Evolutionary conservation across 257 asterid species (phyloP).

Genomic region (Apocynum venetum): DNA sequence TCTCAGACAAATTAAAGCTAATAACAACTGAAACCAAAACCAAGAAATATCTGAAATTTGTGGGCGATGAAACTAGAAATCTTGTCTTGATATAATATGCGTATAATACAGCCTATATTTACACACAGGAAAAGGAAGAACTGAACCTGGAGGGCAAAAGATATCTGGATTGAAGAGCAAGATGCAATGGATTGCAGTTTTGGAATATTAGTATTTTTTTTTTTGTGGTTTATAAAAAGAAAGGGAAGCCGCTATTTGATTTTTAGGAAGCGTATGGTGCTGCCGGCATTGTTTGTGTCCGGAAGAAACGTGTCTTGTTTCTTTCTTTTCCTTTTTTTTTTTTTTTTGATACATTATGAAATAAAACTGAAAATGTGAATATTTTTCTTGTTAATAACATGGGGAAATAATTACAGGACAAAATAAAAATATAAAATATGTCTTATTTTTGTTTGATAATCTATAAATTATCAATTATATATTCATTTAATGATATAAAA

Average conservation of each 20-base stretch:
- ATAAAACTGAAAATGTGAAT: too few species aligned
- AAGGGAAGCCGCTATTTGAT: not conserved
- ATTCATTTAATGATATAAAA: too few species aligned
- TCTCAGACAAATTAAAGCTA: conserved; percentile 8
- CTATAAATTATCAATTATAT: too few species aligned
- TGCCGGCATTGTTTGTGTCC: conserved; percentile 17
- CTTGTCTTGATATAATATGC: not conserved
- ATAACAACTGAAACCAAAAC: not conserved
- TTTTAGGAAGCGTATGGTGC: conserved; percentile 8
- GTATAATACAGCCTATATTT: conserved; percentile 2
- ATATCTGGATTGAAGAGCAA: conserved; percentile 17
- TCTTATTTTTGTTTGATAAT: too few species aligned
- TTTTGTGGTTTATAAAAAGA: conserved; percentile 24
- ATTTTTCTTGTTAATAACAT: too few species aligned
- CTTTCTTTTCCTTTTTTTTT: not conserved
- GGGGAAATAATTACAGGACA: not conserved
- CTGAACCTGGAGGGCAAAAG: conserved; percentile 18
- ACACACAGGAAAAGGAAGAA: conserved; percentile 3
- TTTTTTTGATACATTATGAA: too few species aligned
- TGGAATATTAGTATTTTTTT: not conserved
- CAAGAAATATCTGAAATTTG: conserved; percentile 10
- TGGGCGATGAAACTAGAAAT: conserved; percentile 7
- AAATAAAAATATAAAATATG: too few species aligned
- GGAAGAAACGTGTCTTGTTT: conserved; percentile 10
- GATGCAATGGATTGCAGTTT: conserved; percentile 5